phyloP scores from a whole-genome alignment of 805 yeast species.

The Starmerella sirachaensis region DNA sequence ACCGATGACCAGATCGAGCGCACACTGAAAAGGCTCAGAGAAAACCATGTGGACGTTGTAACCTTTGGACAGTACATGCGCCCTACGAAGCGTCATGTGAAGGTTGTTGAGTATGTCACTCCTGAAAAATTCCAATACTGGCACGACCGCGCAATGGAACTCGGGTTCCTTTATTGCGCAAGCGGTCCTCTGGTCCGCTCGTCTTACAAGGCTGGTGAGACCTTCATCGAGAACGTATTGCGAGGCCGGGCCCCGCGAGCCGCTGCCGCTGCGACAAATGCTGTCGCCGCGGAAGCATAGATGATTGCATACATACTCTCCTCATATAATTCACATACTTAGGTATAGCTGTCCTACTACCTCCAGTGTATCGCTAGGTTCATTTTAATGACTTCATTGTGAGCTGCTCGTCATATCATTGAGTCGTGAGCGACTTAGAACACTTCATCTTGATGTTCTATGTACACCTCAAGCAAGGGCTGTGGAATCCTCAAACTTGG shows the following conservation, averaged over 20 bases:
- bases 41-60: constrained; percentile 75
- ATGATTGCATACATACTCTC: not conserved
- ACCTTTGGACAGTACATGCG: constrained; percentile 99
- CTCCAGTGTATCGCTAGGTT: too few species aligned
- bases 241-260: constrained; percentile 20
- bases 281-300: not conserved
- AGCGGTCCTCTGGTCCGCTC: constrained; percentile 95
- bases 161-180: constrained; percentile 94
- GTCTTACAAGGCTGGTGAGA: constrained; percentile 96
- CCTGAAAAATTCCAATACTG: constrained; percentile 93
- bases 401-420: too few species aligned
- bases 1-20: constrained; percentile 76
- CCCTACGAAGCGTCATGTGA: constrained; percentile 97
- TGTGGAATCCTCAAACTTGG: constrained; percentile 10
- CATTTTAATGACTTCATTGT: too few species aligned
- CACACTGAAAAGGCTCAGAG: constrained; percentile 66
- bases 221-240: constrained; percentile 86
- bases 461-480: constrained; percentile 5
- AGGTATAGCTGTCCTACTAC: not conserved
- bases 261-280: constrained; percentile 3
- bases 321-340: not conserved
- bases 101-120: constrained; percentile 85
- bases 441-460: constrained; percentile 1
- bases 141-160: constrained; percentile 69
- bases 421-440: too few species aligned